These are phyloP conservation scores for Hypoxylon fragiforme DNA, from an alignment of 495 filamentous ascomycete species.

Conservation along the genomic window DNA sequence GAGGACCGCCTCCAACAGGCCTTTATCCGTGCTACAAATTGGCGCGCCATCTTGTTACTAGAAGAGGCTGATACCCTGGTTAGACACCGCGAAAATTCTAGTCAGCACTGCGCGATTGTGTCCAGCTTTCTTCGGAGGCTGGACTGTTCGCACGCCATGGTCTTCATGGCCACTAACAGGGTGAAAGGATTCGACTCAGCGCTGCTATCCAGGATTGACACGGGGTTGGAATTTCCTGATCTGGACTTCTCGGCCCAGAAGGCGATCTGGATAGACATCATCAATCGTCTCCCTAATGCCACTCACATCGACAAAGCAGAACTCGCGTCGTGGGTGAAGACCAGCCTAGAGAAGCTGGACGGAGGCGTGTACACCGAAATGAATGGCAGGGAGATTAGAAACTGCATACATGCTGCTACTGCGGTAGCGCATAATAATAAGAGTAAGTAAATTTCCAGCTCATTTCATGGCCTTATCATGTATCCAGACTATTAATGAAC, in stretches of 20 bases:
- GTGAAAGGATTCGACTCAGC: not conserved
- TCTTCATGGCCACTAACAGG: not conserved
- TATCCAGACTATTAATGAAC: not conserved
- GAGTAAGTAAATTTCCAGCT: not conserved
- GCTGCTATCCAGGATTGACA: not conserved
- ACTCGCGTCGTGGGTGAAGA: not conserved
- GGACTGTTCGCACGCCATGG: not conserved
- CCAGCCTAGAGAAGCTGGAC: not conserved
- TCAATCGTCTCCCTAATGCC: not conserved
- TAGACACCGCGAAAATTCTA: not conserved
- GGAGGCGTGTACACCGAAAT: not conserved
- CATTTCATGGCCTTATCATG: not conserved
- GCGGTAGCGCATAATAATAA: not conserved
- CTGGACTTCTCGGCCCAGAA: not conserved
- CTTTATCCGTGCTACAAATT: not conserved
- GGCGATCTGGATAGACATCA: not conserved
- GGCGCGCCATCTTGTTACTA: not conserved
- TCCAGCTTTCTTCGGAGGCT: not conserved
- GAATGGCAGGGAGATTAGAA: not conserved
- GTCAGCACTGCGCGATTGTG: not conserved
- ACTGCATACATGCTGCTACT: not conserved
- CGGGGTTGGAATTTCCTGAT: not conserved
- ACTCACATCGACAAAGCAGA: not conserved
- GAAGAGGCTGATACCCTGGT: not conserved
- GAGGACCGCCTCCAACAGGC: not conserved